phyloP scores from a whole-genome alignment of 345 rosid species.

The Camelina sativa region DNA sequence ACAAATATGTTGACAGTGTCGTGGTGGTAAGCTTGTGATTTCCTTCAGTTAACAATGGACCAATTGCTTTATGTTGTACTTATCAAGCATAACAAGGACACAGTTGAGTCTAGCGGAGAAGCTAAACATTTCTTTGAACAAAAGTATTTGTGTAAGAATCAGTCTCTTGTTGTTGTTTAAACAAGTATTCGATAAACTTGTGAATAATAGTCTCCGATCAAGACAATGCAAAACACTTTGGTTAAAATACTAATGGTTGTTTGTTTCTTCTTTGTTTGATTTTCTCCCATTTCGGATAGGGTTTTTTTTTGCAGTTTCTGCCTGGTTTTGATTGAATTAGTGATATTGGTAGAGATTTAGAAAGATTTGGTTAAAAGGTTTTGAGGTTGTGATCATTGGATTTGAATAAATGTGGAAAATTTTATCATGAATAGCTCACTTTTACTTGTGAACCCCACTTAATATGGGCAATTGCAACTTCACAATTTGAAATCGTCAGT shows the following conservation, averaged over 20 bases:
- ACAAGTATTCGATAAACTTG: too few relatives aligned
- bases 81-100: slow-evolving; percentile 92
- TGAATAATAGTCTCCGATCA: too few relatives aligned
- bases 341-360: too few relatives aligned
- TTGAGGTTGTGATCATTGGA: neutral
- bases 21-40: slow-evolving; percentile 59
- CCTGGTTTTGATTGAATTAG: too few relatives aligned
- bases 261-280: too few relatives aligned
- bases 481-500: slow-evolving; percentile 12
- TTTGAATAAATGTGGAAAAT: neutral
- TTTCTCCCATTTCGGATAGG: too few relatives aligned
- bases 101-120: slow-evolving; percentile 88
- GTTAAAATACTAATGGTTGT: too few relatives aligned
- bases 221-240: too few relatives aligned
- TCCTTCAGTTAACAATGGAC: slow-evolving; percentile 46
- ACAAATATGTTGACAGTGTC: slow-evolving; percentile 81
- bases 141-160: slow-evolving; percentile 35
- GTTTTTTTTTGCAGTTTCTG: too few relatives aligned
- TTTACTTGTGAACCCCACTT: neutral
- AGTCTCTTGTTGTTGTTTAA: slow-evolving; percentile 19
- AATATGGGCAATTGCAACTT: slow-evolving; percentile 10
- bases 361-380: too few relatives aligned
- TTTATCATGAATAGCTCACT: neutral
- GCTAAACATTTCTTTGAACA: slow-evolving; percentile 54
- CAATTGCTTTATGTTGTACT: slow-evolving; percentile 73